A percentile compares a stretch with the other conserved stretches of the same genome.
Evolutionary conservation across 306 rosid genomes (phyloP).

Genomic region (Sicyos baderoa): DNA sequence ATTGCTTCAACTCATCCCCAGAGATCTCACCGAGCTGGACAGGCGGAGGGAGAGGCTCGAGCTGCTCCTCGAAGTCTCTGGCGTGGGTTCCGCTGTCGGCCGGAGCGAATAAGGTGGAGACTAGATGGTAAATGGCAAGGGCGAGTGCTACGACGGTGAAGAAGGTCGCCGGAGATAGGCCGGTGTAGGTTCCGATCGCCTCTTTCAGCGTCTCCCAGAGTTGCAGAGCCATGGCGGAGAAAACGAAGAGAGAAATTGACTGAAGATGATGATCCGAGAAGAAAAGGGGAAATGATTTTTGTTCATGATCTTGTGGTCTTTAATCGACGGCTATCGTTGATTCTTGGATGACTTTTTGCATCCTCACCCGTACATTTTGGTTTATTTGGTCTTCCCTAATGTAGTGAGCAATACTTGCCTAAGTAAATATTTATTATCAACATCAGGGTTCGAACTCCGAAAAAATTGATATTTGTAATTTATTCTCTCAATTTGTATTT

Average conservation of each 20-base stretch:
- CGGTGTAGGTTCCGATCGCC: constrained; percentile 67
- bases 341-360: background rate
- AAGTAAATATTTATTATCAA: no score
- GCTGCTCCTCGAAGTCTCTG: constrained; percentile 32
- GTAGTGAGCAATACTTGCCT: no score
- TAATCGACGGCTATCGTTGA: background rate
- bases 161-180: constrained; percentile 77
- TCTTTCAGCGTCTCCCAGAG: constrained; percentile 81
- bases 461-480: no score
- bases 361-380: constrained; percentile 1
- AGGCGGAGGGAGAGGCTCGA: constrained; percentile 68
- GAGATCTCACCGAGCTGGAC: constrained; percentile 86
- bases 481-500: no score
- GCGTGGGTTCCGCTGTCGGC: constrained; percentile 19
- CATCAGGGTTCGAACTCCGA: no score
- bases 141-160: constrained; percentile 57
- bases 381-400: no score
- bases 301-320: background rate
- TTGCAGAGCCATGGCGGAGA: constrained; percentile 52
- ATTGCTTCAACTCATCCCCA: constrained; percentile 57
- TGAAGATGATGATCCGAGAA: background rate
- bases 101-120: constrained; percentile 55
- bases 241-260: background rate
- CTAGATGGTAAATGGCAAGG: constrained; percentile 48
- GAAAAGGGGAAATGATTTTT: constrained; percentile 9